phyloP scores from a whole-genome alignment of 306 rosid genomes.

The Hippophae tibetana region DNA sequence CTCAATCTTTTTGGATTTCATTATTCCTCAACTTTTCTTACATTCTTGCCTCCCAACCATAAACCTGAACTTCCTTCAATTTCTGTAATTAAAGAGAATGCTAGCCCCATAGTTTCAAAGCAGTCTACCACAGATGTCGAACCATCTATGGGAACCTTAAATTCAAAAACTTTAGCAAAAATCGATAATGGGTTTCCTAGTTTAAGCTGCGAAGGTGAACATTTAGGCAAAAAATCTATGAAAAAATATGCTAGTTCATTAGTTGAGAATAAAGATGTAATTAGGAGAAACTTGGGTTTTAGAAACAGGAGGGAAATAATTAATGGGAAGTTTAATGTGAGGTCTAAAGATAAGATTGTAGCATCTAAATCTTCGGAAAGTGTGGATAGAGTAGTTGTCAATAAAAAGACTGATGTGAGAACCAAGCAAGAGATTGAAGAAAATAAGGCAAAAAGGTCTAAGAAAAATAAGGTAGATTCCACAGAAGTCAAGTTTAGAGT shows the following conservation, averaged over 20 bases:
- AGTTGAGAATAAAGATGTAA: slow-evolving; percentile 21
- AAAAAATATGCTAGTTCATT: slow-evolving; percentile 28
- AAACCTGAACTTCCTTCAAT: slow-evolving; percentile 16
- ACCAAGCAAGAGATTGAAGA: slow-evolving; percentile 18
- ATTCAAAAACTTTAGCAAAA: slow-evolving; percentile 16
- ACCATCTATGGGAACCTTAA: slow-evolving; percentile 19
- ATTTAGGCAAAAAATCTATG: slow-evolving; percentile 18
- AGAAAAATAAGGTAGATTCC: slow-evolving; percentile 26
- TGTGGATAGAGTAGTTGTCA: slow-evolving; percentile 5
- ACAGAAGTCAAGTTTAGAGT: slow-evolving; percentile 33
- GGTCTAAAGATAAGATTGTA: slow-evolving; percentile 8
- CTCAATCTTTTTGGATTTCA: slow-evolving; percentile 10
- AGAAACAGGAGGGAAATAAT: slow-evolving; percentile 26
- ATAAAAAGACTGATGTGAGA: slow-evolving; percentile 18
- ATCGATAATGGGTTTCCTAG: slow-evolving; percentile 22
- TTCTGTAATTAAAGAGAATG: slow-evolving; percentile 14
- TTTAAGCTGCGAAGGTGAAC: slow-evolving; percentile 18
- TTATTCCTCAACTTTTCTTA: slow-evolving; percentile 17
- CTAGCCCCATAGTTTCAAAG: slow-evolving; percentile 20
- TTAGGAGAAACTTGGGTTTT: slow-evolving; percentile 18
- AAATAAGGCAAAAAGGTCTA: slow-evolving; percentile 23
- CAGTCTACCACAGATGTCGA: slow-evolving; percentile 19
- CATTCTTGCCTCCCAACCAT: slow-evolving; percentile 29
- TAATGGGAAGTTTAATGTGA: slow-evolving; percentile 19
- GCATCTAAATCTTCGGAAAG: slow-evolving; percentile 14